phyloP scores from a whole-genome alignment of 768 basidiomycete species.

The Leucocoprinus birnbaumii region DNA sequence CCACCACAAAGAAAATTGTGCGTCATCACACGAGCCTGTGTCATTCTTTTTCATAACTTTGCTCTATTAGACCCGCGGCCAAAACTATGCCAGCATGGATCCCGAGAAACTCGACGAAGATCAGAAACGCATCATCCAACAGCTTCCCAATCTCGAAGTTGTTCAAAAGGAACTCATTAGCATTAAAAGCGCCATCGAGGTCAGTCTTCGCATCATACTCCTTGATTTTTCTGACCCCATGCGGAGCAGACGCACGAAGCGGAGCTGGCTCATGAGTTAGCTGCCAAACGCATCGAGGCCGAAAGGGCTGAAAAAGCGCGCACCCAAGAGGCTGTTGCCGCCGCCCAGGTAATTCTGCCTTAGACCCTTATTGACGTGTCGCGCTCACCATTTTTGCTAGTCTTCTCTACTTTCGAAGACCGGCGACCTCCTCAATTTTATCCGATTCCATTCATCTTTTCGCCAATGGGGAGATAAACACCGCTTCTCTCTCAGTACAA shows the following conservation, averaged over 20 bases:
- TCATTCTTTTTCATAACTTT: conserved; percentile 12
- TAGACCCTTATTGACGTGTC: not conserved
- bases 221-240: conserved; percentile 12
- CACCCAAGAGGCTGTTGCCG: conserved; percentile 51
- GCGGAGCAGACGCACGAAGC: conserved; percentile 55
- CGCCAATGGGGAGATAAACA: conserved; percentile 40
- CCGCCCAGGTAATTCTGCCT: conserved; percentile 46
- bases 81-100: conserved; percentile 64
- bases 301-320: conserved; percentile 56
- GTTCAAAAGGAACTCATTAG: conserved; percentile 81
- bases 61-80: conserved; percentile 60
- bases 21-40: conserved; percentile 20
- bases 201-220: conserved; percentile 25
- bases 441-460: conserved; percentile 55
- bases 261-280: conserved; percentile 55
- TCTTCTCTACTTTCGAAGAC: conserved; percentile 37
- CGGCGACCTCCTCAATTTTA: conserved; percentile 52
- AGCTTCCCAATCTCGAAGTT: conserved; percentile 74
- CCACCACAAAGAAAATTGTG: conserved; percentile 83
- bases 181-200: conserved; percentile 83
- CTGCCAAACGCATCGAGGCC: conserved; percentile 50
- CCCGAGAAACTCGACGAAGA: conserved; percentile 82
- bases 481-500: conserved; percentile 38
- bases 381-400: conserved; percentile 28
- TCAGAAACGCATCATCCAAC: conserved; percentile 72